Evolutionary conservation across 495 filamentous ascomycete species (phyloP).

Genomic region (Apiosordaria backusii): DNA sequence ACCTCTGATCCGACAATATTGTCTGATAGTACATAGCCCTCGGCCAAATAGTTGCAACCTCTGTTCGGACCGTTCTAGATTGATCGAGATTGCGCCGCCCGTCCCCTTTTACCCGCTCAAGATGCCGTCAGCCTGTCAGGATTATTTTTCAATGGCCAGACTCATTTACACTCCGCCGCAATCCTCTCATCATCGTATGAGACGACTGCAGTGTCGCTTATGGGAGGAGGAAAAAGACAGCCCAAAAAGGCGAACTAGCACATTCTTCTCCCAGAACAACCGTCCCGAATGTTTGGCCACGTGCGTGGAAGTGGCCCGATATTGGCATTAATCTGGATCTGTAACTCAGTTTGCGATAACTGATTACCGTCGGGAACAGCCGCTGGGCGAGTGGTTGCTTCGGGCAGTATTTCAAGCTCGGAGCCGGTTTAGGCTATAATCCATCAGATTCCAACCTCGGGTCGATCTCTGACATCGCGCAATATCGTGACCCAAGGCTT

Average conservation of each 20-base stretch:
- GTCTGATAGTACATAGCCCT: not conserved
- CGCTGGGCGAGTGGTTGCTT: not conserved
- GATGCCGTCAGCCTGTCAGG: not conserved
- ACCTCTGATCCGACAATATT: not conserved
- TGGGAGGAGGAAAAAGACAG: not conserved
- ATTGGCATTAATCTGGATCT: not conserved
- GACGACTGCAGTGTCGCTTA: not conserved
- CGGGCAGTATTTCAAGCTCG: not conserved
- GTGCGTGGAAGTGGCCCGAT: not conserved
- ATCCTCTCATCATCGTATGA: too few species aligned
- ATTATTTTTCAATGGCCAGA: not conserved
- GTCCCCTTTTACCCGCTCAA: not conserved
- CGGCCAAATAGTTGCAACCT: not conserved
- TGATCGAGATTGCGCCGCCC: not conserved
- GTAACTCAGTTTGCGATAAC: not conserved
- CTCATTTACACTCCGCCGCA: too few species aligned
- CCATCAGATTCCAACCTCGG: not conserved
- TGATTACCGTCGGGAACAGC: not conserved
- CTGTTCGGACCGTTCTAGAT: not conserved
- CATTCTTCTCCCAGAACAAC: not conserved
- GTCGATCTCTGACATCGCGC: not conserved
- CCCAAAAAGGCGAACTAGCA: not conserved
- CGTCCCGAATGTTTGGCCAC: not conserved
- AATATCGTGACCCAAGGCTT: not conserved
- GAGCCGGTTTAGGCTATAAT: conserved; percentile 6